Percentiles rank a stretch among this genome's conserved stretches.
These are phyloP conservation scores for Globisporangium mamillatum DNA, from an alignment of 352 stramenopile species.

Conservation along the genomic window DNA sequence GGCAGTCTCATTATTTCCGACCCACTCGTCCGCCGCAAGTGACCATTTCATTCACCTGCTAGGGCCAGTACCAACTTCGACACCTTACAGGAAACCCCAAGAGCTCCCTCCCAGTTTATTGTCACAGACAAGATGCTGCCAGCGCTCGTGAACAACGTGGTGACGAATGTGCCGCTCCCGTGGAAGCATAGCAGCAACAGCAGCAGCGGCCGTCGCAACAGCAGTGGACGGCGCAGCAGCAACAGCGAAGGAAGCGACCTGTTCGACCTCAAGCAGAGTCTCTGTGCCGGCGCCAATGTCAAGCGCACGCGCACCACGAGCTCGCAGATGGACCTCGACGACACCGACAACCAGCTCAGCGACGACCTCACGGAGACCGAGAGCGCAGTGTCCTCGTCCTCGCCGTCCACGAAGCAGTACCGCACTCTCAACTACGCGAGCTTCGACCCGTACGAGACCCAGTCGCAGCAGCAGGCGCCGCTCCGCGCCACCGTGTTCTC, in stretches of 20 bases:
- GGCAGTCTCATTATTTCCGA: constrained; percentile 3
- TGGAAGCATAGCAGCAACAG: constrained; percentile 4
- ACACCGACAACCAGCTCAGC: constrained; percentile 31
- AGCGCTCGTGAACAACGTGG: constrained; percentile 22
- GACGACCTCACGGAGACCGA: constrained; percentile 61
- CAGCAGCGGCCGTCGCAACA: background rate
- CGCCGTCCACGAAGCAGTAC: constrained; percentile 27
- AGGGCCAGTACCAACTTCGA: constrained; percentile 8
- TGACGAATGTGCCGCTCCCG: constrained; percentile 14
- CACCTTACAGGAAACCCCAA: background rate
- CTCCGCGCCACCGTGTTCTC: constrained; percentile 46
- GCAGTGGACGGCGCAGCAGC: background rate
- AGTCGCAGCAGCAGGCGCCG: constrained; percentile 10
- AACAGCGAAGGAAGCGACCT: constrained; percentile 10
- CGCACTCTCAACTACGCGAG: constrained; percentile 14
- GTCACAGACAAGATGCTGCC: constrained; percentile 17
- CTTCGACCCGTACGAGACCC: constrained; percentile 20
- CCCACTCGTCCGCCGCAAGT: constrained; percentile 1
- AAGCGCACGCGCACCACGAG: constrained; percentile 38
- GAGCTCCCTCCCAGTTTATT: background rate
- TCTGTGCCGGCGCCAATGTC: constrained; percentile 9
- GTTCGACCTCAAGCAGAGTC: constrained; percentile 15
- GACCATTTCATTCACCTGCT: background rate
- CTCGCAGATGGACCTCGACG: constrained; percentile 38
- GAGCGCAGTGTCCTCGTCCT: constrained; percentile 40